Base-by-base conservation (phyloP, 148 eudicot genomes). In the Suaeda aralocaspica region DNA sequence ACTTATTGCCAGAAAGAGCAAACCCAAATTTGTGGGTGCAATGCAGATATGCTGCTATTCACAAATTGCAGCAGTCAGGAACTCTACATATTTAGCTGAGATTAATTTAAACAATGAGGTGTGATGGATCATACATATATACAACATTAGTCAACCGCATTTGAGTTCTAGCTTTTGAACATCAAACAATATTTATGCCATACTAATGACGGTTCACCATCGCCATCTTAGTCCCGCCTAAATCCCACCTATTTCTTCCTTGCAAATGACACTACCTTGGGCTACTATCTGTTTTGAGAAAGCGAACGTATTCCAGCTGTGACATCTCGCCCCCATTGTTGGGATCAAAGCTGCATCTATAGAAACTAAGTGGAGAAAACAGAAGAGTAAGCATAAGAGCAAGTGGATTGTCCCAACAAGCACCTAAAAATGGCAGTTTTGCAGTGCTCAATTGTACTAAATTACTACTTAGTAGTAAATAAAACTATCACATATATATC, bases 271-370 rank as follows among this genome's bases (percentile, higher is more conserved):
- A 42, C 74, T 83, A 89, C 75, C 79, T 78, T 12, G 83, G 69
- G 76, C 71, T 79, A 24, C 74, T 76, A 71, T 89, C 88, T 10
- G 90, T 82, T 82, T 86, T 89, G 72, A 89, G 86, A 76, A 94
- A 91, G 51, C 88, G 88, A 30, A 89, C 76, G 33, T 84, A 86
- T 70, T 94, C 99, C 75, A 82, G 83, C 75, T 89, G 96, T 26
- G 85, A 79, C 97, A 94, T 91, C 50, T 78, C 81, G 69, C 97
- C 99, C 69, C 97, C 97, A 64, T 87, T 86, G 76, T 84, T 85
- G 55, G 87, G 90, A 84, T 94, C 92, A 74, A 86, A 89, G 58
- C 86, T 69, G 86, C 91, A 91, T 84, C 86, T 83, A 69, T 91
- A 91, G 82, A 89, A 94, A 72, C 99, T 91, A 88, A 70, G 39